Evolutionary conservation across 257 asterid species (phyloP).

Genomic region (Petunia secreta): DNA sequence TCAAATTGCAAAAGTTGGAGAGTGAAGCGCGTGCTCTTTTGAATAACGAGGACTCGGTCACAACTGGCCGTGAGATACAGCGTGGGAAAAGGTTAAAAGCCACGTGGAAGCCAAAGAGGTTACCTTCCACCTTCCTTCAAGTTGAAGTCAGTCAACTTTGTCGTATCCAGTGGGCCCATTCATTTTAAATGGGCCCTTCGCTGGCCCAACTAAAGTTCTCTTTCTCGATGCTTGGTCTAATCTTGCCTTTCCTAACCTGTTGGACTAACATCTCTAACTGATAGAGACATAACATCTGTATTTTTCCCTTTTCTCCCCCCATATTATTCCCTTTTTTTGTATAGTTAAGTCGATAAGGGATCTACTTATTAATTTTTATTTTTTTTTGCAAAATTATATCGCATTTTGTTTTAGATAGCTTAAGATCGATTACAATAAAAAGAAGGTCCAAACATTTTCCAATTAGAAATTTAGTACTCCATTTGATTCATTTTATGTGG

Average conservation of each 20-base stretch:
- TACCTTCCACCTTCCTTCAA: background rate
- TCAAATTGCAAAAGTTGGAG: background rate
- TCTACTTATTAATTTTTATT: no score
- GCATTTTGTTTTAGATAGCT: no score
- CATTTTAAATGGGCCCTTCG: background rate
- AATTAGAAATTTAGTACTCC: no score
- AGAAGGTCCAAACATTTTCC: no score
- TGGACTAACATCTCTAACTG: background rate
- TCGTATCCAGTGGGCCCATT: background rate
- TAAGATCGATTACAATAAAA: no score
- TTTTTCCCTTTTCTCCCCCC: background rate
- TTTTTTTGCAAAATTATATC: no score
- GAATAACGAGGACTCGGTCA: no score
- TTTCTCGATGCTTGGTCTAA: background rate
- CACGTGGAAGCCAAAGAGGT: constrained; percentile 3
- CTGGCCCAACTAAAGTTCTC: background rate
- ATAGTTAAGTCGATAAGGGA: background rate
- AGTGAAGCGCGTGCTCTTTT: background rate
- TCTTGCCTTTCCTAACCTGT: background rate
- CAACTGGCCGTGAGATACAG: background rate
- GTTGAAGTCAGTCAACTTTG: background rate
- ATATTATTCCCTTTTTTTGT: background rate
- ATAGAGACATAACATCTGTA: background rate
- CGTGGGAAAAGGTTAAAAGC: background rate
- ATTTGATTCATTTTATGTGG: no score